A percentile compares a stretch with the other conserved stretches of the same genome.
These are phyloP conservation scores for Jamesozyma lodderae DNA, from an alignment of 805 yeast genomes.

Conservation along the genomic window DNA sequence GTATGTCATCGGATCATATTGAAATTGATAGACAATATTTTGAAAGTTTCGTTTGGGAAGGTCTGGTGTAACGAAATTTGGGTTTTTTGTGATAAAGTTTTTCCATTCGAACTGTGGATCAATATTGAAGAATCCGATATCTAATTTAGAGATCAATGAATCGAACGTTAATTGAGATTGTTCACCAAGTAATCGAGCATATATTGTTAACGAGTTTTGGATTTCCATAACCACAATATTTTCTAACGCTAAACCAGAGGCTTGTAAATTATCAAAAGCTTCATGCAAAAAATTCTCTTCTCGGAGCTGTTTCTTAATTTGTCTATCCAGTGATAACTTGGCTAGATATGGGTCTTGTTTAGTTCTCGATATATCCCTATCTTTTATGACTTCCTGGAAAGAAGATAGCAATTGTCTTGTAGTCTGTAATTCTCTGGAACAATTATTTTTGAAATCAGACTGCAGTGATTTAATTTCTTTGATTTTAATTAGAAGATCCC, in stretches of 20 bases:
- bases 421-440: slow-evolving; percentile 55
- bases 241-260: slow-evolving; percentile 79
- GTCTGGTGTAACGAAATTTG: slow-evolving; percentile 54
- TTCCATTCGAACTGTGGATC: slow-evolving; percentile 85
- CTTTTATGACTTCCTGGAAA: slow-evolving; percentile 55
- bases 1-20: slow-evolving; percentile 55
- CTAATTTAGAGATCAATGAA: slow-evolving; percentile 53
- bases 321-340: slow-evolving; percentile 61
- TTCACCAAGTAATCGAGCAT: slow-evolving; percentile 59
- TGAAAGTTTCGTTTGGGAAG: slow-evolving; percentile 51
- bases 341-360: slow-evolving; percentile 74
- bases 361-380: slow-evolving; percentile 39
- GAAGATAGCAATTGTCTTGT: slow-evolving; percentile 48
- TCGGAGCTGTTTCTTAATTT: slow-evolving; percentile 61
- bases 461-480: slow-evolving; percentile 76
- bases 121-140: slow-evolving; percentile 59
- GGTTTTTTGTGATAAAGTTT: slow-evolving; percentile 62
- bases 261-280: slow-evolving; percentile 77
- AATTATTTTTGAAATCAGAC: slow-evolving; percentile 73
- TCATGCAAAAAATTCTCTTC: slow-evolving; percentile 85
- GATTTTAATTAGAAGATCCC: slow-evolving; percentile 74
- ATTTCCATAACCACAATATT: slow-evolving; percentile 78
- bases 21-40: slow-evolving; percentile 58
- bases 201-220: slow-evolving; percentile 68
- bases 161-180: slow-evolving; percentile 66